phyloP scores from a whole-genome alignment of 2,329 filamentous ascomycete genomes.

The Tothia fuscella region DNA sequence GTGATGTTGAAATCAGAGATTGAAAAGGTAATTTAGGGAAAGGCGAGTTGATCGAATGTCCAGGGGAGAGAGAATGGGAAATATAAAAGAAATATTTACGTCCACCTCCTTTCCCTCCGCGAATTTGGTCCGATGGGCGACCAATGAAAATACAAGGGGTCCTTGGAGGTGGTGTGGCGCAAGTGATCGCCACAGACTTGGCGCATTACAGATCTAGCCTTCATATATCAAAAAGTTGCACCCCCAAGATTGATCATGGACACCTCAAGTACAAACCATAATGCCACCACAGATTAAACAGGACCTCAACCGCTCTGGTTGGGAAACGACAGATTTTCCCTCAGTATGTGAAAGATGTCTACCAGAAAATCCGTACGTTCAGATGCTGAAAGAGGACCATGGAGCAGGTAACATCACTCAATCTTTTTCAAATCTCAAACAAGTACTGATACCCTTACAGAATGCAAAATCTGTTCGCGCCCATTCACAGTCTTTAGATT shows the following conservation, averaged over 20 bases:
- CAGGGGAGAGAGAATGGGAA: not conserved
- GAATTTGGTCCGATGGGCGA: too few relatives aligned
- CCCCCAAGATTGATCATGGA: too few relatives aligned
- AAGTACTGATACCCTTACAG: too few relatives aligned
- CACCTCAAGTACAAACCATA: not conserved
- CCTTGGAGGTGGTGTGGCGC: too few relatives aligned
- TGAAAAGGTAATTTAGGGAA: not conserved
- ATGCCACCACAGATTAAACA: slow-evolving; percentile 90
- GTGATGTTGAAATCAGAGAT: slow-evolving; percentile 1
- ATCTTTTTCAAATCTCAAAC: slow-evolving; percentile 46
- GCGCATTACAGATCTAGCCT: too few relatives aligned
- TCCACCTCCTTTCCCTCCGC: too few relatives aligned
- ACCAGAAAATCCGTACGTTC: slow-evolving; percentile 92
- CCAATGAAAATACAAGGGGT: too few relatives aligned
- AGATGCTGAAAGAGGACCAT: slow-evolving; percentile 97
- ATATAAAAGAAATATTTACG: not conserved
- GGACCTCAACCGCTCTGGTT: slow-evolving; percentile 87
- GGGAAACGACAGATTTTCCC: slow-evolving; percentile 87
- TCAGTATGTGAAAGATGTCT: slow-evolving; percentile 87
- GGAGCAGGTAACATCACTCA: too few relatives aligned
- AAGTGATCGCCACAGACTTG: too few relatives aligned
- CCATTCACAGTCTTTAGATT: slow-evolving; percentile 94
- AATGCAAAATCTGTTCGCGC: slow-evolving; percentile 66
- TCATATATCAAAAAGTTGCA: too few relatives aligned
- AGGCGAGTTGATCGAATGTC: not conserved